These are phyloP conservation scores for Pezicula carpinea DNA, from an alignment of 2,329 filamentous ascomycete species.

Conservation along the genomic window DNA sequence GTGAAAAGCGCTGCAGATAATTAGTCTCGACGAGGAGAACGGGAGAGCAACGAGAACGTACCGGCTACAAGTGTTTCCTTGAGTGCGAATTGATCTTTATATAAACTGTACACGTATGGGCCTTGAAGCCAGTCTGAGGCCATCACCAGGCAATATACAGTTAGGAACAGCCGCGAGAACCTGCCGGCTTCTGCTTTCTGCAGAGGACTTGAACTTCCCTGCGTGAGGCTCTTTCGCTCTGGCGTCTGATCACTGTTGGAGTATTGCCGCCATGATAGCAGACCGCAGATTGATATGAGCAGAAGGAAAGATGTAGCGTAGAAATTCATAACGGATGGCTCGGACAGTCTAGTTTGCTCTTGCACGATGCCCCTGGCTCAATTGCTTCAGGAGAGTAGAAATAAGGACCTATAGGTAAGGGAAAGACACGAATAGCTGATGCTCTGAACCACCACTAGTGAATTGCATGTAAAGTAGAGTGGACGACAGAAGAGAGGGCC, in stretches of 20 bases:
- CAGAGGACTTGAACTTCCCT: slow-evolving; percentile 14
- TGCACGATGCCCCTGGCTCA: no score
- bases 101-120: slow-evolving; percentile 29
- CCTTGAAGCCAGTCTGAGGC: slow-evolving; percentile 48
- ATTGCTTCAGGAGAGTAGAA: neutral
- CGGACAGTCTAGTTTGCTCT: no score
- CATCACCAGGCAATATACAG: slow-evolving; percentile 45
- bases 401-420: neutral
- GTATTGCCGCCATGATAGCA: slow-evolving; percentile 26
- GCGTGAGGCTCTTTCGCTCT: slow-evolving; percentile 13
- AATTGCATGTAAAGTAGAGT: no score
- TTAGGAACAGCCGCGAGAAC: slow-evolving; percentile 30
- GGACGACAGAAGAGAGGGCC: no score
- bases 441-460: no score
- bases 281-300: slow-evolving; percentile 20
- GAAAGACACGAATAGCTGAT: no score
- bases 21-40: neutral
- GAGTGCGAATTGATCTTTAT: slow-evolving; percentile 28
- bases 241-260: slow-evolving; percentile 9
- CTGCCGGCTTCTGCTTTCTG: slow-evolving; percentile 22
- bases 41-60: neutral
- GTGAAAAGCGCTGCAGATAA: slow-evolving; percentile 21
- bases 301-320: slow-evolving; percentile 21
- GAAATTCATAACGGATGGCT: slow-evolving; percentile 16
- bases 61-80: slow-evolving; percentile 23